phyloP scores from a whole-genome alignment of 1,284 basidiomycete genomes.

The Boletus mariae region DNA sequence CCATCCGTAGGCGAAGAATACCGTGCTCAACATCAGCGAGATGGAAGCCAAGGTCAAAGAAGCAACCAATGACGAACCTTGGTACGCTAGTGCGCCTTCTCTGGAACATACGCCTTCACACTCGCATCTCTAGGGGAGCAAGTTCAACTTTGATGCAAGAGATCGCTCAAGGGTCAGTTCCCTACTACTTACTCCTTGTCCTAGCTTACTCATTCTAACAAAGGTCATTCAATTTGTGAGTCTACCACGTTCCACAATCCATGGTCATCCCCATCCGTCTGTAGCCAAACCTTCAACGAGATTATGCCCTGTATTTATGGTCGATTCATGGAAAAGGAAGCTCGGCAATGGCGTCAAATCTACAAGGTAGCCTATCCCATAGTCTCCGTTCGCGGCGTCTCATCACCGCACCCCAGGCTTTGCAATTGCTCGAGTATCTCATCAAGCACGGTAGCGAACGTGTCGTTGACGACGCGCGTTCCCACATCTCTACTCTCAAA shows the following conservation, averaged over 20 bases:
- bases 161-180: conserved; percentile 87
- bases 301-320: conserved; percentile 98
- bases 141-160: conserved; percentile 98
- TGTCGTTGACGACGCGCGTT: conserved; percentile 95
- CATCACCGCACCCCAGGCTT: conserved; percentile 49
- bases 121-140: conserved; percentile 73
- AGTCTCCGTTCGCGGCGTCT: not conserved
- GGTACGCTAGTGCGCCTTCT: conserved; percentile 51
- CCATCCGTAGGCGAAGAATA: conserved; percentile 68
- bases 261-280: conserved; percentile 12
- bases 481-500: conserved; percentile 93
- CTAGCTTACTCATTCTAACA: conserved; percentile 7
- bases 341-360: conserved; percentile 97
- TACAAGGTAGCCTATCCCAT: conserved; percentile 71
- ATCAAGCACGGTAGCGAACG: conserved; percentile 98
- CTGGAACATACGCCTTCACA: not conserved
- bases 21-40: conserved; percentile 93
- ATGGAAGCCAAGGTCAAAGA: conserved; percentile 98
- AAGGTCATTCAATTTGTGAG: conserved; percentile 92
- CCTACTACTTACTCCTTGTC: not conserved
- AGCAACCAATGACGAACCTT: conserved; percentile 97
- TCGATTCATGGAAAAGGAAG: conserved; percentile 96
- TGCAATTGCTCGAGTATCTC: conserved; percentile 92
- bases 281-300: conserved; percentile 96
- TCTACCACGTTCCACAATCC: conserved; percentile 9